phyloP scores from a whole-genome alignment of 352 stramenopile species.

The Phytophthora ohioensis region DNA sequence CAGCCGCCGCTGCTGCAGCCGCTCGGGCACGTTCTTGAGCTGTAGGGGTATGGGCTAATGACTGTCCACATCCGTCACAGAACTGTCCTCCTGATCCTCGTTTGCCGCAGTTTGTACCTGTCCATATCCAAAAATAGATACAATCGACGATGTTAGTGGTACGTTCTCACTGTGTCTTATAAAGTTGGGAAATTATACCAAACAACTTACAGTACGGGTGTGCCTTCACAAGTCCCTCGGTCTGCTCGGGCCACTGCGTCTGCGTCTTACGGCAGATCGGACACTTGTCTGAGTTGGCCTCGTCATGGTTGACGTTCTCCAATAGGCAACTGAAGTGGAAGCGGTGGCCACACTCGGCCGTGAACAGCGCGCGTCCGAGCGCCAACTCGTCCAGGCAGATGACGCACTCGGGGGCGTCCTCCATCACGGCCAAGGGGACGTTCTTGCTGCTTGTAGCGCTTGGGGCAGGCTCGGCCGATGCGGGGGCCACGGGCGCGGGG shows the following conservation, averaged over 20 bases:
- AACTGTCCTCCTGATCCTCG: conserved; percentile 74
- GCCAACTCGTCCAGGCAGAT: conserved; percentile 86
- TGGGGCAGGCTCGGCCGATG: conserved; percentile 17
- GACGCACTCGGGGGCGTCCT: conserved; percentile 75
- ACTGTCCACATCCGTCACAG: conserved; percentile 80
- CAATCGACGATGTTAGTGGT: neutral
- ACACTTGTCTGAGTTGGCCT: conserved; percentile 90
- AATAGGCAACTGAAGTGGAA: conserved; percentile 89
- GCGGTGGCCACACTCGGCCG: conserved; percentile 85
- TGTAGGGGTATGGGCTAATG: conserved; percentile 76
- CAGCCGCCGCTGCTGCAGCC: conserved; percentile 56
- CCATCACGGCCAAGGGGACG: conserved; percentile 58
- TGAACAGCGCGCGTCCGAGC: conserved; percentile 78
- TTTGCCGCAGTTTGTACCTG: conserved; percentile 81
- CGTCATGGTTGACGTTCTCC: conserved; percentile 92
- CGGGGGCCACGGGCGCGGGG: conserved; percentile 33
- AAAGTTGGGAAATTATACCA: neutral
- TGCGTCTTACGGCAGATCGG: conserved; percentile 89
- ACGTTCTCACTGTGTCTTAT: neutral
- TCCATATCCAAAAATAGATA: conserved; percentile 6
- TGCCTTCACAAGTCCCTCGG: conserved; percentile 83
- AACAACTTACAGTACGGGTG: conserved; percentile 76
- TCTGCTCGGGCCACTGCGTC: conserved; percentile 88
- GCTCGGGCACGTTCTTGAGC: conserved; percentile 69
- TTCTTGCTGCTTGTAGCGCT: conserved; percentile 11